A percentile compares a stretch with the other conserved stretches of the same genome.
These are phyloP conservation scores for Lactarius tabidus DNA, from an alignment of 768 basidiomycete genomes.

Conservation along the genomic window DNA sequence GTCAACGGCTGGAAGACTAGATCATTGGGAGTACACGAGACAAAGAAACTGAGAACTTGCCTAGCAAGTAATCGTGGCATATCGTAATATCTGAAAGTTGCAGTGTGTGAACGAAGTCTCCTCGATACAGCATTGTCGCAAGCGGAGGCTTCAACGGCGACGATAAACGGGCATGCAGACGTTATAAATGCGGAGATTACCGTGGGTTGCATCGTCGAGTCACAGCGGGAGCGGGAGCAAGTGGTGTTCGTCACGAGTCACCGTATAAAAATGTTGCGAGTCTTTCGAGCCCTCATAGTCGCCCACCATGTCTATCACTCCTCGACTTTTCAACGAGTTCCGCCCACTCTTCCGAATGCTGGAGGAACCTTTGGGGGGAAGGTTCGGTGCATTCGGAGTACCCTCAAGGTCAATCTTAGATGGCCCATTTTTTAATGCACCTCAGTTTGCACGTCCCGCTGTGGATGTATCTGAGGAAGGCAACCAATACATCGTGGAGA, in stretches of 20 bases:
- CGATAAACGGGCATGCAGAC: too few species aligned
- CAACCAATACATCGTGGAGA: slow-evolving; percentile 63
- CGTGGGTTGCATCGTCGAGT: background rate
- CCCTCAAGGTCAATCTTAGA: slow-evolving; percentile 41
- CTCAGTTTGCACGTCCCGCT: slow-evolving; percentile 42
- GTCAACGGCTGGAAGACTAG: slow-evolving; percentile 9
- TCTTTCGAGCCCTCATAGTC: background rate
- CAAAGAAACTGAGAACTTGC: slow-evolving; percentile 31
- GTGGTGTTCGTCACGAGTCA: background rate
- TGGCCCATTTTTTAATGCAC: slow-evolving; percentile 46
- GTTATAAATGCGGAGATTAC: slow-evolving; percentile 5
- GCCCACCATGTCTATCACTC: slow-evolving; percentile 57
- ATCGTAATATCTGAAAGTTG: slow-evolving; percentile 51
- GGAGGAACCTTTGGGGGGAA: slow-evolving; percentile 59
- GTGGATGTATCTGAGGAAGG: slow-evolving; percentile 67
- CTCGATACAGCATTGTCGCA: slow-evolving; percentile 37
- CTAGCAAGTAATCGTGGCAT: slow-evolving; percentile 51
- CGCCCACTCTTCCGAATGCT: slow-evolving; percentile 73
- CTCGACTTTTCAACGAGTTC: slow-evolving; percentile 63
- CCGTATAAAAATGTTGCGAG: too few species aligned
- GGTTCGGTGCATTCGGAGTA: slow-evolving; percentile 30
- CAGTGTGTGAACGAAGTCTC: slow-evolving; percentile 57
- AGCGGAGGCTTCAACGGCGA: background rate
- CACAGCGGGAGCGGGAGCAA: background rate
- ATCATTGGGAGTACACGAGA: background rate